Base-by-base conservation (phyloP, 2,329 filamentous ascomycete genomes). In the Alternaria novae-zelandiae region DNA sequence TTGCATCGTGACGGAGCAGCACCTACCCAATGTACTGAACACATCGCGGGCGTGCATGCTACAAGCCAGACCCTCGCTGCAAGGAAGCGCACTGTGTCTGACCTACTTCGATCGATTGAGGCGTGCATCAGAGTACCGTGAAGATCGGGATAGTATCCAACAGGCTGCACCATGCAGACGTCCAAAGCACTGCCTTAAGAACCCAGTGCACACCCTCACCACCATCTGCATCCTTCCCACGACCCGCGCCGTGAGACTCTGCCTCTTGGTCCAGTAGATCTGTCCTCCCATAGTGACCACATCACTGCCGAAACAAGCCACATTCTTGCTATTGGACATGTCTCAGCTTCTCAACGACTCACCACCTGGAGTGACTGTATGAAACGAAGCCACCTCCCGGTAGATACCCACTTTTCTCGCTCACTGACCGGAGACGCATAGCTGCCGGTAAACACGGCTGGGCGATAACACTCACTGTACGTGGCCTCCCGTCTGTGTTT, bases 341-440 rank as follows among this genome's bases (percentile, higher is more conserved):
- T 55, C 50, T 59, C 43, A 45, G 49, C 49, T 28, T 30, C 43
- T 5, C 10, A 36, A 21, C 36, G 44, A 23, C 41, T 47, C 50
- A 12, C 26, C 57, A 32, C 28, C 44, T 50, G 21, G 10, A 21
- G 21, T 23, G 23, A 26, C 23, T 30, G 36, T 41, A 17, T 17
- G 36, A 41, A 41, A 41, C 36, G n/a, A 41, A 41, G 36, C 36
- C n/a, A 41, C n/a, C 4, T 41, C 36, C 36, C 8, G 36, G 36
- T 0, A 6, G n/a, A 17, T 41, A 17, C 36, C 36, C 36, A 17
- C 36, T 41, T 17, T 41, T 41, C 36, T 17, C 36, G 7, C 6
- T 20, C 28, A 4, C 51, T 66, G 56, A 68, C 66, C 66, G 66
- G 66, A 61, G 8, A 7, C 21, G 43, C 28, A 46, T 51, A 41